Evolutionary conservation across 2,329 filamentous ascomycete genomes (phyloP), one percentile per base, ranked within the genome.

Genomic region (Neofusicoccum parvum): DNA sequence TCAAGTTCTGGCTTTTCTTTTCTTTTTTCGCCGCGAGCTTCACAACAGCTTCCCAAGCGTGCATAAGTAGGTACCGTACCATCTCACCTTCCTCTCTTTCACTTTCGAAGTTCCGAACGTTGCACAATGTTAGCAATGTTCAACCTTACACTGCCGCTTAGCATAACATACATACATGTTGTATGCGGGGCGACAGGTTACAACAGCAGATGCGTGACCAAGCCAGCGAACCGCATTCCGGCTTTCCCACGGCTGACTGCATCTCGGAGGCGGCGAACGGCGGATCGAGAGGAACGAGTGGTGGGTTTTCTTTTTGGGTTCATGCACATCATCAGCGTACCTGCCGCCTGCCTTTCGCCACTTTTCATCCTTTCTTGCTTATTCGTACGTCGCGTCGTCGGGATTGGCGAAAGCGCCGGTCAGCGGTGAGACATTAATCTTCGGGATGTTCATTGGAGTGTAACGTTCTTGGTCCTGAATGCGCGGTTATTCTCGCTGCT

Each of bases 41-140:
- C 56, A 60, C 56, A 15, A 37, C 50, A 54, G 50, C 50, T 20
- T 6, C 43, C n/a, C n/a, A 15, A 45, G 39, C 32, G 27, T 39
- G 56, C 56, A 48, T 48, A 60, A 37, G 56, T 48, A 60, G 56
- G 56, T 60, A 60, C 56, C 56, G 56, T 48, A 37, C 56, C 32
- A 60, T 48, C 17, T 27, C 43, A 37, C 27, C 23, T 27, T 41
- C 17, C 54, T 11, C 39, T 37, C 56, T 34, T 20, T 27, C 4
- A 27, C 27, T 14, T n/a, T 14, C 23, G 23, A 49, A 45, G 23
- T 60, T 36, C 56, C 56, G 56, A 60, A 60, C 15, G 56, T 60
- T 41, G 56, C 56, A 60, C 56, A 17, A 2, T 15, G 27, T 37
- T 59, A 14, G 27, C 41, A 27, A 5, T 60, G 56, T 60, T 60